These are phyloP conservation scores for Fusarium avenaceum DNA, from an alignment of 2,329 filamentous ascomycete genomes.

Conservation along the genomic window DNA sequence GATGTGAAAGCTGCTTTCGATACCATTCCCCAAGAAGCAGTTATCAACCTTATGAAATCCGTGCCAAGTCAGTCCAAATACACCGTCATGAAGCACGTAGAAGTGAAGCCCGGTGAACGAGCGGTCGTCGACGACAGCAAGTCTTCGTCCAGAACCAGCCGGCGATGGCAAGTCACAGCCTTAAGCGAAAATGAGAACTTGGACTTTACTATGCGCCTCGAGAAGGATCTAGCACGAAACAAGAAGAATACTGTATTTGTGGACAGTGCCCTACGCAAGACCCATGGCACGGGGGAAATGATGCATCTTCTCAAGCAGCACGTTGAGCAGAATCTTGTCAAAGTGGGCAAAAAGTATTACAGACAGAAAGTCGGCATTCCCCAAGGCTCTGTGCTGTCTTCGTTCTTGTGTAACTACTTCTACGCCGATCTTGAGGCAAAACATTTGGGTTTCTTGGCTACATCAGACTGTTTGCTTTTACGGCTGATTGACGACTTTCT, in stretches of 20 bases:
- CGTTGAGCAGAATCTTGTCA: slow-evolving; percentile 86
- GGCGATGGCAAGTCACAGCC: slow-evolving; percentile 68
- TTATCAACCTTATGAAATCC: slow-evolving; percentile 75
- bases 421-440: slow-evolving; percentile 87
- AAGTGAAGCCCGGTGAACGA: slow-evolving; percentile 69
- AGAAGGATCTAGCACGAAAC: slow-evolving; percentile 55
- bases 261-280: slow-evolving; percentile 72
- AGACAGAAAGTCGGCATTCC: slow-evolving; percentile 91
- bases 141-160: slow-evolving; percentile 55
- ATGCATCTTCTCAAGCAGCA: slow-evolving; percentile 82
- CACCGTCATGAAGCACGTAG: slow-evolving; percentile 78
- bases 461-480: slow-evolving; percentile 74
- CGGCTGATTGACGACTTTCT: slow-evolving; percentile 94
- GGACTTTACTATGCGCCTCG: slow-evolving; percentile 62
- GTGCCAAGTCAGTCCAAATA: slow-evolving; percentile 74
- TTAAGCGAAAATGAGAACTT: slow-evolving; percentile 57
- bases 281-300: slow-evolving; percentile 70
- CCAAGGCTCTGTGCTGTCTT: slow-evolving; percentile 91
- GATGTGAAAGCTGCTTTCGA: slow-evolving; percentile 96
- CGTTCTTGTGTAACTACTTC: slow-evolving; percentile 92
- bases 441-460: slow-evolving; percentile 74
- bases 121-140: slow-evolving; percentile 36
- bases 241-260: slow-evolving; percentile 83
- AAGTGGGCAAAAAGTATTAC: slow-evolving; percentile 89
- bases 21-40: slow-evolving; percentile 85